Evolutionary conservation across 225 moss, liverwort and hornwort genomes (phyloP), one percentile per base, ranked within the genome.

Genomic region (Asterella californica): DNA sequence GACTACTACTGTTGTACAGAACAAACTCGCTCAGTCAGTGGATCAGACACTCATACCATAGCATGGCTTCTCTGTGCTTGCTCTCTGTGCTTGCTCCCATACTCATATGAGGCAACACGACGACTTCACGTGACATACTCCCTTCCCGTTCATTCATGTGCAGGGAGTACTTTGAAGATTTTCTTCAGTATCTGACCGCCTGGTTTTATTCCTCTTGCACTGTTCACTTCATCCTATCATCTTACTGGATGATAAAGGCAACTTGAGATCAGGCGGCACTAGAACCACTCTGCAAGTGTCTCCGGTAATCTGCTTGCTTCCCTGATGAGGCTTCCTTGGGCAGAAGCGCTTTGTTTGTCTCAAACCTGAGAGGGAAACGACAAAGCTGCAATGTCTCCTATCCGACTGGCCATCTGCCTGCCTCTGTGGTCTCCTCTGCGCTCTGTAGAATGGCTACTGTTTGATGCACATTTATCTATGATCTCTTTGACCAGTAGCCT

Each of bases 41-140:
- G 12, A 30, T 68, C 68, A 68, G 32, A 32, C 68, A 34, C 68
- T 68, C 68, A 68, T 68, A 21, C 60, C 25, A 60, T 60, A 60
- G 60, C 24, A 60, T n/a, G n/a, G n/a, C n/a, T n/a, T n/a, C n/a
- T n/a, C n/a, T n/a, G n/a, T n/a, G n/a, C n/a, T n/a, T n/a, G n/a
- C n/a, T n/a, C n/a, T n/a, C n/a, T n/a, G n/a, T n/a, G n/a, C n/a
- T n/a, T n/a, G n/a, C n/a, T n/a, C 60, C 60, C 60, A n/a, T 60
- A 60, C 60, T 25, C 22, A 2, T 25, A 60, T 60, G 24, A 25
- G 60, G 22, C 24, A n/a, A 60, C 60, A n/a, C 7, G 60, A 60
- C 60, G 24, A 60, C 1, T 60, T 6, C 15, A 25, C 22, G 60
- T 60, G n/a, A 60, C 60, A 60, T 60, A 60, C 60, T 60, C n/a